phyloP scores from a whole-genome alignment of 495 filamentous ascomycete genomes.

The Aspergillus bridgeri region DNA sequence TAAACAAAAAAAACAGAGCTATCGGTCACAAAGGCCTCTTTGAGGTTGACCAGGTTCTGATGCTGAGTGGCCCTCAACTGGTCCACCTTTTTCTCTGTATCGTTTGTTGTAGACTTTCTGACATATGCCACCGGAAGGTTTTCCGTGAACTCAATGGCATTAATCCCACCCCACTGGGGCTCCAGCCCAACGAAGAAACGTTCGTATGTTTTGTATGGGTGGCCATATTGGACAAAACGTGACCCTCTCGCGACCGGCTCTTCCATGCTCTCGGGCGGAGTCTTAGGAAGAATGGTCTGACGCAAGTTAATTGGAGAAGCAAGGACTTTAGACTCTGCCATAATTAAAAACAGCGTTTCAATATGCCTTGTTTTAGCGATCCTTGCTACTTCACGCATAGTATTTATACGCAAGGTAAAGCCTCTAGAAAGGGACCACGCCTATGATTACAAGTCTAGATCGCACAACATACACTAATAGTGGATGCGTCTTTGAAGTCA shows the following conservation, averaged over 20 bases:
- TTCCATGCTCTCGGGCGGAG: neutral
- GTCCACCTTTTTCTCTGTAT: neutral
- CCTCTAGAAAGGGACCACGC: neutral
- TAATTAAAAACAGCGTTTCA: neutral
- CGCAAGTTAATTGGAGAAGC: neutral
- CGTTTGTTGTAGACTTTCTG: constrained; percentile 2
- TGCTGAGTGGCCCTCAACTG: neutral
- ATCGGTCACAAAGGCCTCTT: constrained; percentile 4
- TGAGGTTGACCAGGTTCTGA: constrained; percentile 5
- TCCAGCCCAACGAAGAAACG: constrained; percentile 9
- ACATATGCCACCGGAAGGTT: constrained; percentile 2
- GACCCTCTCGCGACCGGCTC: neutral
- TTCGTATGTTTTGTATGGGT: constrained; percentile 1
- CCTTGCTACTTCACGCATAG: neutral
- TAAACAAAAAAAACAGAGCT: constrained; percentile 8
- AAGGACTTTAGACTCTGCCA: neutral
- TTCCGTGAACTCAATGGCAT: constrained; percentile 10
- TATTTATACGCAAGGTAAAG: neutral
- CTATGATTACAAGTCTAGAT: neutral
- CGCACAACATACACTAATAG: neutral
- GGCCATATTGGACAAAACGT: constrained; percentile 3
- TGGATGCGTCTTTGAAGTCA: neutral
- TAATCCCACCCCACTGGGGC: constrained; percentile 2
- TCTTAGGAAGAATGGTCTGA: neutral
- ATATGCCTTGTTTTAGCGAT: neutral